Evolutionary conservation across 805 yeast genomes (phyloP).

Genomic region (Candida parachauliodes): DNA sequence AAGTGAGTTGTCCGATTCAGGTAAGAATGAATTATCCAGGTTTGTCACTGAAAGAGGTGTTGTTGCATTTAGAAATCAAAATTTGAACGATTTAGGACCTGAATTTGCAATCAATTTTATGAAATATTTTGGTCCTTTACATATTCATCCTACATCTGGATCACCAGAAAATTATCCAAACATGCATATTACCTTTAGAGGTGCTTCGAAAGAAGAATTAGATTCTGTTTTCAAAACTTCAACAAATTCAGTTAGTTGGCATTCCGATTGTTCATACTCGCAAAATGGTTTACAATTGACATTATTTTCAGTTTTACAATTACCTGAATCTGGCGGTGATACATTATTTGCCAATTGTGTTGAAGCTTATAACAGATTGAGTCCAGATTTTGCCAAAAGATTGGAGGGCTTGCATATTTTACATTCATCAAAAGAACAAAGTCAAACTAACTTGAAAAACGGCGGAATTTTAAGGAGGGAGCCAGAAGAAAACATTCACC

Average conservation of each 20-base stretch:
- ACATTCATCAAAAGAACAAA: constrained; percentile 33
- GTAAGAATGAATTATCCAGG: constrained; percentile 31
- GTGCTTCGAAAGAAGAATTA: constrained; percentile 26
- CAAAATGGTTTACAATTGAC: constrained; percentile 34
- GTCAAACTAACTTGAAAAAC: constrained; percentile 21
- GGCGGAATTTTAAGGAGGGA: constrained; percentile 33
- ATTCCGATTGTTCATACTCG: constrained; percentile 35
- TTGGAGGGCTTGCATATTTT: constrained; percentile 30
- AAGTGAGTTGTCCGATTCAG: constrained; percentile 21
- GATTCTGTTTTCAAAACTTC: constrained; percentile 24
- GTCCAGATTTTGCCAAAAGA: constrained; percentile 31
- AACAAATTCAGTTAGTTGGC: constrained; percentile 33
- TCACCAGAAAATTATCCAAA: constrained; percentile 26
- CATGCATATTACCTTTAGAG: constrained; percentile 32
- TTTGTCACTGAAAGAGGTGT: constrained; percentile 33
- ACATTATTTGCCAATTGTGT: constrained; percentile 35
- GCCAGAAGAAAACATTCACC: constrained; percentile 33
- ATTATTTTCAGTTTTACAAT: constrained; percentile 31
- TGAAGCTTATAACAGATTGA: constrained; percentile 35
- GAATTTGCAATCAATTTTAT: constrained; percentile 31
- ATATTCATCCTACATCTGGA: constrained; percentile 22
- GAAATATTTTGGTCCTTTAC: constrained; percentile 18
- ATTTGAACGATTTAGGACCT: constrained; percentile 37
- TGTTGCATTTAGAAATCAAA: constrained; percentile 31
- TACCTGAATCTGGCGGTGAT: constrained; percentile 37